A percentile compares a stretch with the other conserved stretches of the same genome.
Conservation (phyloP, 352 stramenopile species). For the Phytophthora crassamura region DNA sequence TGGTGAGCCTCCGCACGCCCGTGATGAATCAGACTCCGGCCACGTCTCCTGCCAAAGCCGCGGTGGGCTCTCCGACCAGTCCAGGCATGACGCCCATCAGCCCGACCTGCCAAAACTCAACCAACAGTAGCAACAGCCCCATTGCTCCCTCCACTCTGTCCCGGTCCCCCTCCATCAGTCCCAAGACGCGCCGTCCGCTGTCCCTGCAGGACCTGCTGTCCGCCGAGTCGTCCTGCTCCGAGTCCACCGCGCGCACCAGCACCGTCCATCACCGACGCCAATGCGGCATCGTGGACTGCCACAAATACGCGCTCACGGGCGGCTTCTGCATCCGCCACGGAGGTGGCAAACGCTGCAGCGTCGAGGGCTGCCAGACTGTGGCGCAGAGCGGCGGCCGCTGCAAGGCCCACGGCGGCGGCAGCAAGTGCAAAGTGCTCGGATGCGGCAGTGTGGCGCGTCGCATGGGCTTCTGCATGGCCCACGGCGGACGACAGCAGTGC, state of each 20-base stretch:
- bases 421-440: conserved; percentile 70
- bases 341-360: conserved; percentile 77
- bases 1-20: conserved; percentile 22
- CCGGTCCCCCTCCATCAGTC: conserved; percentile 5
- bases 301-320: conserved; percentile 71
- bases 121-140: background rate
- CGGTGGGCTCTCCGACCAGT: conserved; percentile 43
- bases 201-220: conserved; percentile 65
- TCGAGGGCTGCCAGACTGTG: conserved; percentile 64
- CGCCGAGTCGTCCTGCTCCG: conserved; percentile 21
- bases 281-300: conserved; percentile 61
- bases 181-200: conserved; percentile 52
- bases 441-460: conserved; percentile 71
- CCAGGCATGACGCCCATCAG: conserved; percentile 34
- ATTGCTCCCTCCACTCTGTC: background rate
- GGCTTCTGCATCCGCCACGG: conserved; percentile 82
- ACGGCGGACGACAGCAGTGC: conserved; percentile 77
- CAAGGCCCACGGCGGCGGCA: conserved; percentile 86
- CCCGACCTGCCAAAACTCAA: background rate
- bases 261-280: conserved; percentile 58
- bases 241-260: conserved; percentile 21
- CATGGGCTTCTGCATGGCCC: conserved; percentile 78
- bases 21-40: conserved; percentile 10
- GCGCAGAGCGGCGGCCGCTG: conserved; percentile 83
- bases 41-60: conserved; percentile 26